Evolutionary conservation across 179 eudicot species (phyloP).

Genomic region (Actinidia arguta): DNA sequence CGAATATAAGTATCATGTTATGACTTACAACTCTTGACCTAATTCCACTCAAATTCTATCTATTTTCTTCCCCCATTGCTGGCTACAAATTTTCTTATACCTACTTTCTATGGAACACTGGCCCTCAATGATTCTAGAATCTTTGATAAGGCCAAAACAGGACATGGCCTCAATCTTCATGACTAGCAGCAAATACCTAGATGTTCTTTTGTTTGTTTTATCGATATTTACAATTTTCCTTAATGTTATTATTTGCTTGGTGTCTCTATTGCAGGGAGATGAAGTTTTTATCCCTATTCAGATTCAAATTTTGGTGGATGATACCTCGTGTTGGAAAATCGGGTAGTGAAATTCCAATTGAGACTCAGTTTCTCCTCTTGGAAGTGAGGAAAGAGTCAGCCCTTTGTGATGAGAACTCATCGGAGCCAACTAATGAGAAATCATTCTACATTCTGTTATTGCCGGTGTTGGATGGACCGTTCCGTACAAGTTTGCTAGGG

Average conservation of each 20-base stretch:
- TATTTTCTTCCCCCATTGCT: too few relatives aligned
- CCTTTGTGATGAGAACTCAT: slow-evolving; percentile 27
- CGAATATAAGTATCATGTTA: too few relatives aligned
- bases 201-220: background rate
- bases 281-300: slow-evolving; percentile 65
- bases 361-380: slow-evolving; percentile 74
- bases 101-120: background rate
- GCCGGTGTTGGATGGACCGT: slow-evolving; percentile 70
- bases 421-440: slow-evolving; percentile 10
- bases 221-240: background rate
- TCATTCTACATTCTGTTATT: slow-evolving; percentile 54
- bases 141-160: background rate
- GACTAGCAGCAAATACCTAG: background rate
- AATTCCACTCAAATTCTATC: too few relatives aligned
- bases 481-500: slow-evolving; percentile 65
- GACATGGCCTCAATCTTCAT: background rate
- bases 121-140: background rate
- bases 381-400: slow-evolving; percentile 55
- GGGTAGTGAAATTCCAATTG: slow-evolving; percentile 60
- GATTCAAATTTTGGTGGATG: slow-evolving; percentile 88
- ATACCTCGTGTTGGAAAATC: slow-evolving; percentile 66
- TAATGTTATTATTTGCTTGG: background rate
- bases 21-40: too few relatives aligned
- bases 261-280: slow-evolving; percentile 48
- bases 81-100: background rate